These are phyloP conservation scores for Akanthomyces uredinophilus DNA, from an alignment of 2,329 filamentous ascomycete genomes.

Conservation along the genomic window DNA sequence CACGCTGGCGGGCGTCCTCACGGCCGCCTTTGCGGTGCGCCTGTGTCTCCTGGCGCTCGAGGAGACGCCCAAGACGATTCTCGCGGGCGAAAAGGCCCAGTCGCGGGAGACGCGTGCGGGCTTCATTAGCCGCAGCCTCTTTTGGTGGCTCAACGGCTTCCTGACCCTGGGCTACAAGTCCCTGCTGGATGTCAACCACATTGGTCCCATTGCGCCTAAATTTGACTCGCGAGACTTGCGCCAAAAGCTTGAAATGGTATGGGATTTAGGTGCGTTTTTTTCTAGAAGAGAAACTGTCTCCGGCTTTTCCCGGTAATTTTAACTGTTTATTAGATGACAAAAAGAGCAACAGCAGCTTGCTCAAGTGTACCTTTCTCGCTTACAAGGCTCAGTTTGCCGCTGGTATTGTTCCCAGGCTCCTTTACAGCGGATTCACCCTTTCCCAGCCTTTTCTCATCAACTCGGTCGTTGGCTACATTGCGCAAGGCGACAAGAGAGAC, in stretches of 20 bases:
- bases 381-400: constrained; percentile 27
- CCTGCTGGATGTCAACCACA: constrained; percentile 22
- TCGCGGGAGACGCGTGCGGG: constrained; percentile 29
- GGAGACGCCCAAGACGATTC: constrained; percentile 24
- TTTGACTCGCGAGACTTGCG: constrained; percentile 22
- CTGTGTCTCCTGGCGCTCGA: constrained; percentile 27
- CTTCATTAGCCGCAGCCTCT: constrained; percentile 29
- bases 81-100: constrained; percentile 18
- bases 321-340: constrained; percentile 18
- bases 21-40: constrained; percentile 24
- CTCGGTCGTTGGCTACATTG: constrained; percentile 28
- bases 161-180: constrained; percentile 23
- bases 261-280: constrained; percentile 20
- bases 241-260: constrained; percentile 18
- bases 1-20: constrained; percentile 25
- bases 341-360: constrained; percentile 20
- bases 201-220: constrained; percentile 26
- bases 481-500: constrained; percentile 22
- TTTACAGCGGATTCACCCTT: constrained; percentile 37
- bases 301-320: no score
- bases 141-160: constrained; percentile 33
- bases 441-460: constrained; percentile 42
- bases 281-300: no score
- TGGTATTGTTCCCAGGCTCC: constrained; percentile 33
- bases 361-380: constrained; percentile 23